These are phyloP conservation scores for Kurtzmaniella quercitrusa DNA, from an alignment of 1,139 yeast species.

Conservation along the genomic window DNA sequence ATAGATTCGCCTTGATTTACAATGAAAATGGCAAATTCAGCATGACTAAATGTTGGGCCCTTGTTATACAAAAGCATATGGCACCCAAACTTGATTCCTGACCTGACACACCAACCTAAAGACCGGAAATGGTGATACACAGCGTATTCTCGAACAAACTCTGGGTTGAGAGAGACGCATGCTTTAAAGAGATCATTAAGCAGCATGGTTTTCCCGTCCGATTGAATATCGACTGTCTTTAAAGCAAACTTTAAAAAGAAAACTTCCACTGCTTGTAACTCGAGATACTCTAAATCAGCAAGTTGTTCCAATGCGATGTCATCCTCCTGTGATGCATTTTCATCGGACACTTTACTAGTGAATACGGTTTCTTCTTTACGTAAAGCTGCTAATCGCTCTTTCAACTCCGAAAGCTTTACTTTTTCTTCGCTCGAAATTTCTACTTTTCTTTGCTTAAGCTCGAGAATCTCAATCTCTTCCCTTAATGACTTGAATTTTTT, in stretches of 20 bases:
- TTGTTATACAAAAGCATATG: slow-evolving; percentile 76
- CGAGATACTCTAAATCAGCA: slow-evolving; percentile 58
- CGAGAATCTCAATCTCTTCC: slow-evolving; percentile 33
- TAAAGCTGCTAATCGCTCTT: slow-evolving; percentile 20
- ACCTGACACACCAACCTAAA: slow-evolving; percentile 90
- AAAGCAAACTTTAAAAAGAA: slow-evolving; percentile 60
- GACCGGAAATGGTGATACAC: slow-evolving; percentile 87
- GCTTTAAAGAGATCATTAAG: slow-evolving; percentile 23
- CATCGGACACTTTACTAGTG: slow-evolving; percentile 10
- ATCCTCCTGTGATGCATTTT: background rate
- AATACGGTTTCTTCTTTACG: slow-evolving; percentile 12
- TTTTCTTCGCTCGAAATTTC: slow-evolving; percentile 22
- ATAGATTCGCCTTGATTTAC: slow-evolving; percentile 22
- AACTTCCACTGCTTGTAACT: slow-evolving; percentile 73
- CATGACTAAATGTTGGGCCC: slow-evolving; percentile 96
- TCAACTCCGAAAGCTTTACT: slow-evolving; percentile 23
- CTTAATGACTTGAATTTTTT: slow-evolving; percentile 63
- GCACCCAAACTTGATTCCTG: slow-evolving; percentile 89
- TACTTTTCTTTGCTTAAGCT: slow-evolving; percentile 24
- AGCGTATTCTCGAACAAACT: slow-evolving; percentile 55
- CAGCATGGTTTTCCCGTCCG: slow-evolving; percentile 10
- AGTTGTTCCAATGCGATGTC: slow-evolving; percentile 12
- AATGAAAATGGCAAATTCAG: slow-evolving; percentile 71
- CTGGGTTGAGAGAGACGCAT: slow-evolving; percentile 18
- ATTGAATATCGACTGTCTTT: slow-evolving; percentile 27